Evolutionary conservation across 192 early-diverging fungal species (phyloP).

Genomic region (Coemansia sp.): DNA sequence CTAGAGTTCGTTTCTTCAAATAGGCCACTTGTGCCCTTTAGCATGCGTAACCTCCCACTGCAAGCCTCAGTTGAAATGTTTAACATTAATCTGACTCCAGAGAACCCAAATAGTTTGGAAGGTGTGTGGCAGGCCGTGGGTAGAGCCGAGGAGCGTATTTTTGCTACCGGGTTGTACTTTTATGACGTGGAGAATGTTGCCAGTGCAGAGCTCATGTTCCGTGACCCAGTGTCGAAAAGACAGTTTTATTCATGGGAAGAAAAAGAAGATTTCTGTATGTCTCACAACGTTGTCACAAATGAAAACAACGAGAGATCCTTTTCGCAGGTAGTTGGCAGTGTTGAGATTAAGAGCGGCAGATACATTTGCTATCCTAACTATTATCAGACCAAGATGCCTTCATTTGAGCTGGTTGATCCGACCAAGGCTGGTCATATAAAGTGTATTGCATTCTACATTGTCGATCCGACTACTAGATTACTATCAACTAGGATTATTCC

Average conservation of each 20-base stretch:
- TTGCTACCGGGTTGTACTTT: no score
- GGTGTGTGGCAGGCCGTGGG: constrained; percentile 72
- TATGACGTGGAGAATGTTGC: no score
- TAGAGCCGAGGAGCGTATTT: no score
- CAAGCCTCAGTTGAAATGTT: constrained; percentile 73
- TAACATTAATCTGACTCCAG: constrained; percentile 64
- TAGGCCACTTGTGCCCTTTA: constrained; percentile 16
- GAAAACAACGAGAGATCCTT: not conserved
- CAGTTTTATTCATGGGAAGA: not conserved
- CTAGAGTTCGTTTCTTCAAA: constrained; percentile 26
- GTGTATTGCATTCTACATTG: no score
- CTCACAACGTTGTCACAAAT: not conserved
- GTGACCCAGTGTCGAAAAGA: not conserved
- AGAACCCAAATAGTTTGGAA: constrained; percentile 57
- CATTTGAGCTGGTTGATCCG: no score
- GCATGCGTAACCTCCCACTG: constrained; percentile 35
- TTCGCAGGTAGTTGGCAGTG: constrained; percentile 45
- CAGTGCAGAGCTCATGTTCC: constrained; percentile 61
- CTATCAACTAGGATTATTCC: constrained; percentile 60
- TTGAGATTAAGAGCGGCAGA: no score
- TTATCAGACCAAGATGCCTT: no score
- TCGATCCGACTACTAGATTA: constrained; percentile 36
- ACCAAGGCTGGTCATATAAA: no score
- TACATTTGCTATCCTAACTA: constrained; percentile 70
- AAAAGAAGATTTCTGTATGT: not conserved